Evolutionary conservation across 176 grass and related monocot species (phyloP), one percentile per base, ranked within the genome.

Genomic region (Dendrocalamus sinicus): DNA sequence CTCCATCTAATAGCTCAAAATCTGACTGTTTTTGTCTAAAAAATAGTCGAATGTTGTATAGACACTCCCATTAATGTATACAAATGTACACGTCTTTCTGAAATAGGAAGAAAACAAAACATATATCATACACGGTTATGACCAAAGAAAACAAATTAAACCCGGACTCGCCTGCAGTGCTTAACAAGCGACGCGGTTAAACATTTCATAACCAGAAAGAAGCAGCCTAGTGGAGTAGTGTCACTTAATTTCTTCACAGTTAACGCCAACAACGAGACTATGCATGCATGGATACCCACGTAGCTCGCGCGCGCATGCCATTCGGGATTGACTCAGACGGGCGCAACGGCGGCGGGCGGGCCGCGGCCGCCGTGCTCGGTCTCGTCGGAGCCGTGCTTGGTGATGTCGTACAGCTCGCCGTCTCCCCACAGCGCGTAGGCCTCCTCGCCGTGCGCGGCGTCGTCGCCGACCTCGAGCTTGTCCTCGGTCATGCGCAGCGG

Each of bases 391-490:
- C 67, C 89, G 23, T 98, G 91, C 79, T 47, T 89, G 43, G 89
- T 89, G 62, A n/a, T 14, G 77, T 98, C 95, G 44, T 95, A 95
- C 22, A 89, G 70, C 93, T 98, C 96, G 19, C 96, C 91, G 39
- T 98, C 96, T 4, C 91, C 96, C 93, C 96, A 98, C 23, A 98
- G 81, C 9, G 96, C 96, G 48, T 98, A 98, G 1, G 96, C 93
- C 91, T 98, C 96, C 92, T 98, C 96, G 19, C 96, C 93, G 52
- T 98, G 93, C 71, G 83, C 96, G 12, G 96, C 91, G 64, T 95
- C 96, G 44, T 98, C 96, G 28, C 96, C 96, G 45, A 95, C 76
- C 17, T 87, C 30, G 8, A 96, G 87, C 81, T 96, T 67, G 12
- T 96, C 84, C 6, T 91, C 87, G 8, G 86, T 4, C 90, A 96